These are phyloP conservation scores for Prunus yedoensis DNA, from an alignment of 331 rosid genomes.

Conservation along the genomic window DNA sequence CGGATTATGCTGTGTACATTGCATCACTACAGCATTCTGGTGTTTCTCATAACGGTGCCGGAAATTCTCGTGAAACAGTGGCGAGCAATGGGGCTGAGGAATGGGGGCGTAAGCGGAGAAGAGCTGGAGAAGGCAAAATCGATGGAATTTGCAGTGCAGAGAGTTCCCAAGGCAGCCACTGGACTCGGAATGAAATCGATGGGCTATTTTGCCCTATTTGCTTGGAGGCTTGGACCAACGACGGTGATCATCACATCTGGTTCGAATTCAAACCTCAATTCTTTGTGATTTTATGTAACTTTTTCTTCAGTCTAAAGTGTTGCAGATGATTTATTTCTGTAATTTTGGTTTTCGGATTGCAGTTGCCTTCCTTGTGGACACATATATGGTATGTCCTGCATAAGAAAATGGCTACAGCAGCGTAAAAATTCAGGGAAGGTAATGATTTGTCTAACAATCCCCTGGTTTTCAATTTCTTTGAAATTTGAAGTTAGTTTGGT, in stretches of 20 bases:
- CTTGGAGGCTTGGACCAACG: constrained; percentile 75
- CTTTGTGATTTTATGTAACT: not conserved
- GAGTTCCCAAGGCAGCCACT: constrained; percentile 54
- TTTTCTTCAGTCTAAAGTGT: not conserved
- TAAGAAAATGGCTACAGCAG: constrained; percentile 69
- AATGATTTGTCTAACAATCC: constrained; percentile 6
- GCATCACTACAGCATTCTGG: constrained; percentile 10
- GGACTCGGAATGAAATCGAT: constrained; percentile 52
- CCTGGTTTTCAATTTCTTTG: not conserved
- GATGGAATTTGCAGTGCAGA: constrained; percentile 18
- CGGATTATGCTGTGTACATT: constrained; percentile 19
- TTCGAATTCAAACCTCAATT: constrained; percentile 9
- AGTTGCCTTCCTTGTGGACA: constrained; percentile 99
- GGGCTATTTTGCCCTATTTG: constrained; percentile 84
- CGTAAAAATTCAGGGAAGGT: constrained; percentile 65
- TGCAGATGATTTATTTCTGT: not conserved
- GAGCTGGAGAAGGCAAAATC: constrained; percentile 50
- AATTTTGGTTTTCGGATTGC: constrained; percentile 28
- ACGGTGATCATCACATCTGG: constrained; percentile 83
- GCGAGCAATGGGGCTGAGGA: constrained; percentile 35
- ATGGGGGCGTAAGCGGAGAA: constrained; percentile 58
- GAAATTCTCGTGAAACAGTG: constrained; percentile 12
- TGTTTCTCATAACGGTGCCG: constrained; percentile 23
- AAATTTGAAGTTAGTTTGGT: not conserved
- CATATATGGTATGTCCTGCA: constrained; percentile 87